Conservation (phyloP, 768 basidiomycete species). For the Leccinum sublutescens region DNA sequence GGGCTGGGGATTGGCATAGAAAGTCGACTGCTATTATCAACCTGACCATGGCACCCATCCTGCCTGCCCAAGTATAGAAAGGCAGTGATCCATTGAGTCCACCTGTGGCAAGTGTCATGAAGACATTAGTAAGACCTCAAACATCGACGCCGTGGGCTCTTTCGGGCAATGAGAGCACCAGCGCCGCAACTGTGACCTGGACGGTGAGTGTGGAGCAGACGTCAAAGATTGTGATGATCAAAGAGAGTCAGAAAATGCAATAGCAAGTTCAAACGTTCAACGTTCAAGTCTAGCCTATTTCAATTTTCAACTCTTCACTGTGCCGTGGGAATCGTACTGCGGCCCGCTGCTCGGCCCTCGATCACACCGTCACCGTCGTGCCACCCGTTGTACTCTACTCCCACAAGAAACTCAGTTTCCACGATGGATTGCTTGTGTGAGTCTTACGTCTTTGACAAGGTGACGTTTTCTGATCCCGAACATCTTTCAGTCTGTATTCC, state of each 20-base stretch:
- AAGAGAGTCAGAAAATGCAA: too few relatives aligned
- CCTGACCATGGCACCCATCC: too few relatives aligned
- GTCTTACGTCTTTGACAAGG: background rate
- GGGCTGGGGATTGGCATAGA: background rate
- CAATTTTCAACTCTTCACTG: too few relatives aligned
- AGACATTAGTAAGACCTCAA: background rate
- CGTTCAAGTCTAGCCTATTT: too few relatives aligned
- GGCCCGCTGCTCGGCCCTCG: background rate
- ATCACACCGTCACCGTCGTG: background rate
- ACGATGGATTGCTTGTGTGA: constrained; percentile 13
- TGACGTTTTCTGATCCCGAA: background rate
- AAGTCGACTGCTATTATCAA: background rate
- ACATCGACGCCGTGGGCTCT: background rate
- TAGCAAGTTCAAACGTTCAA: too few relatives aligned
- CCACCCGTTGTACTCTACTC: background rate
- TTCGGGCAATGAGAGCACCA: background rate
- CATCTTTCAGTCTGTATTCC: constrained; percentile 48
- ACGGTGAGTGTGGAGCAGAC: too few relatives aligned
- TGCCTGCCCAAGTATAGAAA: background rate
- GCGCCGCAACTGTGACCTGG: too few relatives aligned
- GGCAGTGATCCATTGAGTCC: background rate
- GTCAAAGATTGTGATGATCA: too few relatives aligned
- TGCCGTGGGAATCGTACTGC: too few relatives aligned
- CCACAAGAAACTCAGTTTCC: background rate
- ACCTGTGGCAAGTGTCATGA: background rate